phyloP scores from a whole-genome alignment of 2,329 filamentous ascomycete genomes.

The Apiospora kogelbergensis region DNA sequence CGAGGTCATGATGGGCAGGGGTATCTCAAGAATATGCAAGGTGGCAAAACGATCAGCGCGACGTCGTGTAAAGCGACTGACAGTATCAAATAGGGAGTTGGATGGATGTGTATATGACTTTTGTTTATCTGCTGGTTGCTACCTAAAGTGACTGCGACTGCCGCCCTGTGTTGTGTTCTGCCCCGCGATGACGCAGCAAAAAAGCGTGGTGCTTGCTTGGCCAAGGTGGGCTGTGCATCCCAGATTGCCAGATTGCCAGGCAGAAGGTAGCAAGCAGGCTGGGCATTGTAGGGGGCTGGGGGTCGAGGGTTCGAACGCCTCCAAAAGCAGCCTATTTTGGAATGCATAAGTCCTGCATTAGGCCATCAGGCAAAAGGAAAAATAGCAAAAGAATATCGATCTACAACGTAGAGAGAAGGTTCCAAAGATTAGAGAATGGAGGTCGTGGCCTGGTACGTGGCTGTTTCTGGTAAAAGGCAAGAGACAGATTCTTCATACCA shows the following conservation, averaged over 20 bases:
- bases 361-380: not conserved
- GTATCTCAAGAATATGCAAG: not conserved
- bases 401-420: conserved; percentile 11
- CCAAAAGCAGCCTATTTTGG: not conserved
- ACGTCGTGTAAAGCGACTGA: not conserved
- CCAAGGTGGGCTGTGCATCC: conserved; percentile 8
- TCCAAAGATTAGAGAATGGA: conserved; percentile 14
- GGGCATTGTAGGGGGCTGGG: not conserved
- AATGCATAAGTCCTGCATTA: not conserved
- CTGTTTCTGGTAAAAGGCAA: conserved; percentile 16
- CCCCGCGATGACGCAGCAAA: conserved; percentile 13
- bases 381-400: conserved; percentile 1
- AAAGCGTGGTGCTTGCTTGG: not conserved
- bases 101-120: not conserved
- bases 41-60: not conserved
- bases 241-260: not conserved
- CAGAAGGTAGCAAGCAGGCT: not conserved
- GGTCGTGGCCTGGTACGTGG: conserved; percentile 7
- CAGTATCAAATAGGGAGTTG: not conserved
- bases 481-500: conserved; percentile 11
- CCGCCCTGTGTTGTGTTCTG: not conserved
- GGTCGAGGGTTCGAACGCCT: not conserved
- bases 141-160: not conserved
- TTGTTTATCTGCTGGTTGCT: not conserved
- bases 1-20: conserved; percentile 17